Conservation (phyloP, 2,329 filamentous ascomycete genomes). For the Orbilia ellipsospora region DNA sequence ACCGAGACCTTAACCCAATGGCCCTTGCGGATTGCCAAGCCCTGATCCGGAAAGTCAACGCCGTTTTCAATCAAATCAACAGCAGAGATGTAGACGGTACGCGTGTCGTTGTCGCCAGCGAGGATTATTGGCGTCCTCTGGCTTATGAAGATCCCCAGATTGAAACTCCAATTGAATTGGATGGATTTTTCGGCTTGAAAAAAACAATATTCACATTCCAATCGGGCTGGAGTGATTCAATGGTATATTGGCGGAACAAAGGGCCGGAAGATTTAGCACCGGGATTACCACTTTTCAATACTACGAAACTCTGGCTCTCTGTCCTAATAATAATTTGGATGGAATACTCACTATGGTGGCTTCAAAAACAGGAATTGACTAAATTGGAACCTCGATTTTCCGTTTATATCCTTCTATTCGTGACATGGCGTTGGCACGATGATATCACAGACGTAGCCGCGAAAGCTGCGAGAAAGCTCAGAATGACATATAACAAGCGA, state of each 20-base stretch:
- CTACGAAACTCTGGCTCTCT: not conserved
- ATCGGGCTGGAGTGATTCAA: not conserved
- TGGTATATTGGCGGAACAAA: slow-evolving; percentile 21
- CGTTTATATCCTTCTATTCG: not conserved
- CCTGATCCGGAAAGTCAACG: not conserved
- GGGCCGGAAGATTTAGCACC: not conserved
- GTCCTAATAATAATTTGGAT: not conserved
- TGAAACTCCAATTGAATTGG: slow-evolving; percentile 20
- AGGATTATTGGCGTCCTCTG: slow-evolving; percentile 13
- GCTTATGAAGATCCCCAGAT: slow-evolving; percentile 3
- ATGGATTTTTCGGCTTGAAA: not conserved
- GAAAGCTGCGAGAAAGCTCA: not conserved
- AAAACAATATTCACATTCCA: slow-evolving; percentile 26
- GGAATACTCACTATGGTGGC: not conserved
- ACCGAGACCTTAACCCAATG: not conserved
- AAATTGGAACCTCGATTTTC: not conserved
- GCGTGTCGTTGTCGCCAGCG: not conserved
- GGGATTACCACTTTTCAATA: not conserved
- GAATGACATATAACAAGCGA: not conserved
- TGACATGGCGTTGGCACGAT: not conserved
- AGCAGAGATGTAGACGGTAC: slow-evolving; percentile 1
- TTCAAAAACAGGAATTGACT: no score
- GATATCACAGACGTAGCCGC: not conserved
- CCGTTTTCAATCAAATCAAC: slow-evolving; percentile 2
- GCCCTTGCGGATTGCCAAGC: slow-evolving; percentile 1